phyloP scores from a whole-genome alignment of 805 yeast species.

The Suhomyces pyralidae region DNA sequence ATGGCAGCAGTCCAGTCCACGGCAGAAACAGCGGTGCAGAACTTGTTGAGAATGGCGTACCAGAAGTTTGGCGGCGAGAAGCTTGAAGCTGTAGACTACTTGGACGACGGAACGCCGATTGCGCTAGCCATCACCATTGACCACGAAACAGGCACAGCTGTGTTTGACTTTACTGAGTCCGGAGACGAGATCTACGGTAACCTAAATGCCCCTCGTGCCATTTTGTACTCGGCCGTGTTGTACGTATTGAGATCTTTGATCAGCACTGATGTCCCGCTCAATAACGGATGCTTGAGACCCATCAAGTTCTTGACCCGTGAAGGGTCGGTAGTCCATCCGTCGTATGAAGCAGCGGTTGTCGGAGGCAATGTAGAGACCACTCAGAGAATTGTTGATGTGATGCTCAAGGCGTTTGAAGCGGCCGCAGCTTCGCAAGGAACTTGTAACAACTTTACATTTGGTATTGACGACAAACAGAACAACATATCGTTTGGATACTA shows the following conservation, averaged over 20 bases:
- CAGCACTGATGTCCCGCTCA: conserved; percentile 83
- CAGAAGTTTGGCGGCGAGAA: conserved; percentile 38
- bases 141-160: conserved; percentile 53
- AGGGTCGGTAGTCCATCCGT: conserved; percentile 58
- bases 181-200: conserved; percentile 87
- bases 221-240: conserved; percentile 82
- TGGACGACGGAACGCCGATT: conserved; percentile 82
- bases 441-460: conserved; percentile 91
- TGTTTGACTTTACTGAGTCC: conserved; percentile 83
- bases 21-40: conserved; percentile 69
- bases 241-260: conserved; percentile 85
- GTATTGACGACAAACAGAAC: conserved; percentile 59
- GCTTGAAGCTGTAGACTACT: conserved; percentile 56
- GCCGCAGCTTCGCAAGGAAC: conserved; percentile 97
- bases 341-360: conserved; percentile 85
- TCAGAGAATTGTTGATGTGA: conserved; percentile 87
- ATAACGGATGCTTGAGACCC: conserved; percentile 88
- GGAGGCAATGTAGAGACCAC: conserved; percentile 92
- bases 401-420: conserved; percentile 79
- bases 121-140: conserved; percentile 49
- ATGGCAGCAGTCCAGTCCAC: conserved; percentile 82
- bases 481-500: conserved; percentile 80
- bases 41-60: conserved; percentile 28
- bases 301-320: conserved; percentile 51
- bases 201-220: conserved; percentile 89